Conservation (phyloP, 768 basidiomycete genomes). For the Suillus clintonianus region DNA sequence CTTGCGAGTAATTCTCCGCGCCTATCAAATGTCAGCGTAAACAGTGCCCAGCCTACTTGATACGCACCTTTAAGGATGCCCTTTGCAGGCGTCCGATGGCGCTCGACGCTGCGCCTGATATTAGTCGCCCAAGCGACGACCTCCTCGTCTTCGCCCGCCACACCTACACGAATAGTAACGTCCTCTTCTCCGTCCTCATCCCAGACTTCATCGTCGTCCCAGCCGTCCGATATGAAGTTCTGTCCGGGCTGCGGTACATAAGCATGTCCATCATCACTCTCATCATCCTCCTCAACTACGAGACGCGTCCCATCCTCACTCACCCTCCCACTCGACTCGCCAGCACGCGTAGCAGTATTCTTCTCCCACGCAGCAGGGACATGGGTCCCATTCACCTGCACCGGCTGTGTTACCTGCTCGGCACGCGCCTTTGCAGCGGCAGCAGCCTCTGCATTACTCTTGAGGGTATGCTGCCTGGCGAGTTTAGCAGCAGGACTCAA, state of each 20-base stretch:
- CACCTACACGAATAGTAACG: conserved; percentile 63
- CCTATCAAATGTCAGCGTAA: conserved; percentile 40
- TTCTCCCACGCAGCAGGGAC: conserved; percentile 77
- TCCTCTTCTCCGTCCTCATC: conserved; percentile 71
- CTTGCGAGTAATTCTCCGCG: conserved; percentile 70
- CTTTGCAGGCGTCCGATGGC: conserved; percentile 62
- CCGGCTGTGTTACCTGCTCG: conserved; percentile 28
- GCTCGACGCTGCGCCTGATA: conserved; percentile 72
- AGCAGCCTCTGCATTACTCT: conserved; percentile 64
- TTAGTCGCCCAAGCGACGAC: conserved; percentile 80
- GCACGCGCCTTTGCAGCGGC: conserved; percentile 39
- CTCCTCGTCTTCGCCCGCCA: conserved; percentile 50
- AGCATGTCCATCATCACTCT: conserved; percentile 51
- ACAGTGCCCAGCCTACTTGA: neutral
- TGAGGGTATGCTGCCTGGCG: conserved; percentile 88
- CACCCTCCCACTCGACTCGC: conserved; percentile 46
- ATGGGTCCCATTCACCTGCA: conserved; percentile 38
- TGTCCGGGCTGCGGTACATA: conserved; percentile 33
- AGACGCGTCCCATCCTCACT: conserved; percentile 69
- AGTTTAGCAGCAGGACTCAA: conserved; percentile 89
- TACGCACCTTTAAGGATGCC: conserved; percentile 81
- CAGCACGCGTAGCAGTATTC: conserved; percentile 67
- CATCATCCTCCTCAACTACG: conserved; percentile 72
- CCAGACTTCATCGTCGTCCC: conserved; percentile 83
- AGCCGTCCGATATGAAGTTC: conserved; percentile 58